Evolutionary conservation across 495 filamentous ascomycete species (phyloP).

Genomic region (Oidiodendron maius): DNA sequence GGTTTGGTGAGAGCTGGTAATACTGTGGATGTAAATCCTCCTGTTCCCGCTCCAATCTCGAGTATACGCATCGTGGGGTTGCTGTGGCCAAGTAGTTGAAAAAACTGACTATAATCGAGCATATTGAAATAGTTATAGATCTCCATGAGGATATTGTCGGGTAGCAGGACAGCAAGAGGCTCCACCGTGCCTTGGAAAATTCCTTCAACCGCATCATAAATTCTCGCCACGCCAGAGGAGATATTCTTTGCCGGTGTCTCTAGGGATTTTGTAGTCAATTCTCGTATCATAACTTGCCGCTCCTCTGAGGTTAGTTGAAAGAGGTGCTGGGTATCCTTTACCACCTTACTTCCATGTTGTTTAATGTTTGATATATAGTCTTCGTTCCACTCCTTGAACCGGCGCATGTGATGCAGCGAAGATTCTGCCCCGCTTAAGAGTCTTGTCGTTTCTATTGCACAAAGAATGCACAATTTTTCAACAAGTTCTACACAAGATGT

Average conservation of each 20-base stretch:
- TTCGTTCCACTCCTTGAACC: not conserved
- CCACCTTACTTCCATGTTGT: not conserved
- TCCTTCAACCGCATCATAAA: not conserved
- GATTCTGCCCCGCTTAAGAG: not conserved
- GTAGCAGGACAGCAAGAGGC: not conserved
- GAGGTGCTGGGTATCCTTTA: not conserved
- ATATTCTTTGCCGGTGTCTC: not conserved
- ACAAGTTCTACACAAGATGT: not conserved
- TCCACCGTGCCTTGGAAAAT: not conserved
- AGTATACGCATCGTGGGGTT: too few relatives aligned
- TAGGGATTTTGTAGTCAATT: not conserved
- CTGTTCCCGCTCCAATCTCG: too few relatives aligned
- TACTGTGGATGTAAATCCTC: too few relatives aligned
- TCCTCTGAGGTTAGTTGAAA: not conserved
- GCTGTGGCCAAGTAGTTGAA: too few relatives aligned
- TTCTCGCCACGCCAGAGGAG: not conserved
- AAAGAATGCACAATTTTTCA: not conserved
- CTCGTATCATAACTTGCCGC: not conserved
- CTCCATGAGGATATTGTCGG: not conserved
- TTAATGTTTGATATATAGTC: not conserved
- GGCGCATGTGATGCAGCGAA: not conserved
- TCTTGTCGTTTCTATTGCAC: not conserved
- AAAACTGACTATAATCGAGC: slow-evolving; percentile 31
- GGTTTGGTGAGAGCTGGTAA: too few relatives aligned
- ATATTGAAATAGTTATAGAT: not conserved